Percentiles rank a stretch among this genome's conserved stretches.
Conservation (phyloP, 768 basidiomycete genomes). For the Kwoniella botswanensis region DNA sequence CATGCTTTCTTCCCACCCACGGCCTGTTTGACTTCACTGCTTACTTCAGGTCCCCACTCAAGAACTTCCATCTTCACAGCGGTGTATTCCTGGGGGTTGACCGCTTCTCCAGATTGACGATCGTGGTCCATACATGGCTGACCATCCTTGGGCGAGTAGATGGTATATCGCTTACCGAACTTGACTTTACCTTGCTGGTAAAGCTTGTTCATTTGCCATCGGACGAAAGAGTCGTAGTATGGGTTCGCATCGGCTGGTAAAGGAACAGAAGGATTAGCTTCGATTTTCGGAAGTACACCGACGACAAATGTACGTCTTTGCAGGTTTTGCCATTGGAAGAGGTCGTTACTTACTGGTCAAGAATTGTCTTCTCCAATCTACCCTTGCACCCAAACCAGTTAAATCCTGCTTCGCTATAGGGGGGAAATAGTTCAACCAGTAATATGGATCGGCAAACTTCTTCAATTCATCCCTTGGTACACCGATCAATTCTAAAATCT, state of each 20-base stretch:
- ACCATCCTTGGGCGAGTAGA: slow-evolving; percentile 97
- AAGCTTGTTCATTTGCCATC: slow-evolving; percentile 97
- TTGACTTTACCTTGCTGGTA: slow-evolving; percentile 88
- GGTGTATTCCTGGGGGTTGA: slow-evolving; percentile 95
- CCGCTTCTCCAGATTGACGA: slow-evolving; percentile 88
- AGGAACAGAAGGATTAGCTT: slow-evolving; percentile 16
- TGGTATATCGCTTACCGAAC: slow-evolving; percentile 96
- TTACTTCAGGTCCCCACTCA: slow-evolving; percentile 76
- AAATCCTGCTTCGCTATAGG: slow-evolving; percentile 93
- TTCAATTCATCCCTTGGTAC: slow-evolving; percentile 89
- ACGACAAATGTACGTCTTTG: not conserved
- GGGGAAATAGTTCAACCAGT: slow-evolving; percentile 94
- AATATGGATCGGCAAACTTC: slow-evolving; percentile 90
- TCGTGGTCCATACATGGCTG: slow-evolving; percentile 99
- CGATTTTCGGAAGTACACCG: not conserved
- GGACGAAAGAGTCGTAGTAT: slow-evolving; percentile 94
- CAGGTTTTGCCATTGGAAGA: not conserved
- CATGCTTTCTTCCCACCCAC: slow-evolving; percentile 80
- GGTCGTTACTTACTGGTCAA: slow-evolving; percentile 66
- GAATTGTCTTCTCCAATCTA: slow-evolving; percentile 96
- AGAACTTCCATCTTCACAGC: slow-evolving; percentile 91
- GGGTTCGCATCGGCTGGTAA: slow-evolving; percentile 78
- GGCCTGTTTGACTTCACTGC: slow-evolving; percentile 68
- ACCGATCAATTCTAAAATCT: slow-evolving; percentile 94
- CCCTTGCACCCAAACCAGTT: slow-evolving; percentile 84